Percentiles rank a stretch among this genome's conserved stretches.
Evolutionary conservation across 2,329 filamentous ascomycete species (phyloP).

Genomic region (Ophiostoma triangulosporum): DNA sequence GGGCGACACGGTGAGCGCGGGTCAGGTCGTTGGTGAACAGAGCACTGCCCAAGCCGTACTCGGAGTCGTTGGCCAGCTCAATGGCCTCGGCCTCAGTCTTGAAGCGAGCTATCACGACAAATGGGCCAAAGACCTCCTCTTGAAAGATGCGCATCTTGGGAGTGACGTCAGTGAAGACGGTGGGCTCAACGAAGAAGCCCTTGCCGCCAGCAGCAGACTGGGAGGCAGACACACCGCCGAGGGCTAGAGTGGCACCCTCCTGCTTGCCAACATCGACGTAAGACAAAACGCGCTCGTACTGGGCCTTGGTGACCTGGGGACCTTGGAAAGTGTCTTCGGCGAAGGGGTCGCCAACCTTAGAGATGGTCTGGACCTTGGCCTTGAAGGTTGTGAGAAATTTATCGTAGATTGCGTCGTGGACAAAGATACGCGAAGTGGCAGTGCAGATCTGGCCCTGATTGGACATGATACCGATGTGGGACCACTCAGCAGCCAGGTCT

Average conservation of each 20-base stretch:
- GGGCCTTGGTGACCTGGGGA: slow-evolving; percentile 48
- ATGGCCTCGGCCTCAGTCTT: slow-evolving; percentile 37
- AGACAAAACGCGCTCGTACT: slow-evolving; percentile 48
- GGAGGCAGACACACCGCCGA: slow-evolving; percentile 30
- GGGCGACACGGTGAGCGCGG: slow-evolving; percentile 21
- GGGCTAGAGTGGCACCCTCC: slow-evolving; percentile 41
- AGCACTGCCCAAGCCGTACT: slow-evolving; percentile 41
- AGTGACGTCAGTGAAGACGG: slow-evolving; percentile 13
- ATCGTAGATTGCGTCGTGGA: slow-evolving; percentile 45
- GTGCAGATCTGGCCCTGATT: slow-evolving; percentile 66
- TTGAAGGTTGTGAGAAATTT: slow-evolving; percentile 45
- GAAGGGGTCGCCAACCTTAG: slow-evolving; percentile 48
- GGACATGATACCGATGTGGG: slow-evolving; percentile 40
- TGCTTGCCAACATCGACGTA: slow-evolving; percentile 46
- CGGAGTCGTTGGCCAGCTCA: slow-evolving; percentile 36
- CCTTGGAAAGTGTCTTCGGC: slow-evolving; percentile 38
- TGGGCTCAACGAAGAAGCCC: slow-evolving; percentile 15
- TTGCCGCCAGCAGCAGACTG: neutral
- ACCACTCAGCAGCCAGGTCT: slow-evolving; percentile 45
- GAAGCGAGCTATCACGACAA: slow-evolving; percentile 39
- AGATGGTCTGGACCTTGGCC: slow-evolving; percentile 21
- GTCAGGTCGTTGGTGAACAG: slow-evolving; percentile 43
- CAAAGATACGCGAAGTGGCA: slow-evolving; percentile 58
- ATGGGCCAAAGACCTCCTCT: slow-evolving; percentile 48
- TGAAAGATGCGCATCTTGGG: slow-evolving; percentile 21